Evolutionary conservation across 192 early-diverging fungal species (phyloP).

Genomic region (Mortierella antarctica): DNA sequence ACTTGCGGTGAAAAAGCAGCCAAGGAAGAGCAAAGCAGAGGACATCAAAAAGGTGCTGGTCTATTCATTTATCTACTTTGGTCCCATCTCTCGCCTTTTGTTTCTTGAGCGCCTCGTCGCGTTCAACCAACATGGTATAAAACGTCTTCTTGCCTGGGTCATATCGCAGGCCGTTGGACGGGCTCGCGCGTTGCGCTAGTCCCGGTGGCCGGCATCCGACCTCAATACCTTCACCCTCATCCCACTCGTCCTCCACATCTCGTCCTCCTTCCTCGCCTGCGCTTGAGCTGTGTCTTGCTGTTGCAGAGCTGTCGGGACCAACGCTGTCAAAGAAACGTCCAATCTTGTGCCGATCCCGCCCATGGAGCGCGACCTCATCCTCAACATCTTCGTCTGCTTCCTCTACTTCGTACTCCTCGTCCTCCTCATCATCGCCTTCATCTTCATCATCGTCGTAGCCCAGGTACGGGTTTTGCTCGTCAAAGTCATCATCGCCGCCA

Average conservation of each 20-base stretch:
- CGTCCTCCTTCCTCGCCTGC: background rate
- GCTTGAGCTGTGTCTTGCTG: background rate
- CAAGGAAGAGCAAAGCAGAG: background rate
- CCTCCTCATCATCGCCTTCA: conserved; percentile 1
- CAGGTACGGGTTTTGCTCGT: conserved; percentile 34
- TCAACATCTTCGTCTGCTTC: conserved; percentile 3
- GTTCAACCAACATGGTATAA: conserved; percentile 37
- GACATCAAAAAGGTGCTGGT: background rate
- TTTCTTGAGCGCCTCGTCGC: conserved; percentile 27
- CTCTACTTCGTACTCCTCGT: background rate
- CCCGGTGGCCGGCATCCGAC: conserved; percentile 42
- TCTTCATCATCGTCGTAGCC: conserved; percentile 28
- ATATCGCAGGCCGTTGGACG: background rate
- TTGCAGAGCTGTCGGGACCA: background rate
- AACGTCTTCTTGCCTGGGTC: conserved; percentile 28
- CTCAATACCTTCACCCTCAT: conserved; percentile 38
- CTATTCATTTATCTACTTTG: background rate
- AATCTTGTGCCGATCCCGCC: conserved; percentile 44
- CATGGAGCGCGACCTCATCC: conserved; percentile 39
- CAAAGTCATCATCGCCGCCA: conserved; percentile 18
- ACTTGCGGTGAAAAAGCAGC: background rate
- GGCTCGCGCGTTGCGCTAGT: background rate
- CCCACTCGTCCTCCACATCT: conserved; percentile 26
- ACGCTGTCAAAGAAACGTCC: conserved; percentile 44
- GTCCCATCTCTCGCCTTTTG: background rate